phyloP scores from a whole-genome alignment of 331 rosid species.

The Telfairia occidentalis region DNA sequence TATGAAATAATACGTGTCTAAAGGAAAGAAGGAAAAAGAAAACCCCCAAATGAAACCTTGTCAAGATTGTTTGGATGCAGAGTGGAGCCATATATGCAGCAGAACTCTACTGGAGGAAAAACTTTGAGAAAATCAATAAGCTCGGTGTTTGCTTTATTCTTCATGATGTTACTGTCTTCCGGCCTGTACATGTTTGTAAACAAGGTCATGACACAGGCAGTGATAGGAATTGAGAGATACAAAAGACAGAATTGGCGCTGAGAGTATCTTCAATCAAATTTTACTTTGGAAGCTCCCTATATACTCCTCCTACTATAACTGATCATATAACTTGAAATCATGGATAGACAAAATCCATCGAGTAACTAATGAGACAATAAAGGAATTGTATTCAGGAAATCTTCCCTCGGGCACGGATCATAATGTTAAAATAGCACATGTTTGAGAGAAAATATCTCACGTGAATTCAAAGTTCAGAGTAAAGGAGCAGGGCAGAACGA shows the following conservation, averaged over 20 bases:
- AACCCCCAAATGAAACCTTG: slow-evolving; percentile 43
- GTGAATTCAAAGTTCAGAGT: not conserved
- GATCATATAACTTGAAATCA: not conserved
- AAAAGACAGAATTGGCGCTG: not conserved
- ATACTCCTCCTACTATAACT: not conserved
- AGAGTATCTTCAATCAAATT: not conserved
- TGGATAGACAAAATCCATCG: not conserved
- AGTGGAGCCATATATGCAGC: slow-evolving; percentile 82
- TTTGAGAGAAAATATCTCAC: not conserved
- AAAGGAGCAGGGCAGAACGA: not conserved
- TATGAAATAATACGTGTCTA: not conserved
- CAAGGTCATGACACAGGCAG: not conserved
- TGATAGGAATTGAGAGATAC: not conserved
- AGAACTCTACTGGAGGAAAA: slow-evolving; percentile 87
- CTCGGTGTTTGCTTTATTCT: slow-evolving; percentile 18
- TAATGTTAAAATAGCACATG: not conserved
- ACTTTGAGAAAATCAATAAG: slow-evolving; percentile 42
- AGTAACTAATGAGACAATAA: not conserved
- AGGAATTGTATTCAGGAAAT: not conserved
- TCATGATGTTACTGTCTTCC: slow-evolving; percentile 24
- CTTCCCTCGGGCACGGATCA: not conserved
- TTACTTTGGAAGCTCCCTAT: not conserved
- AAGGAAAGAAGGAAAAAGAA: not conserved
- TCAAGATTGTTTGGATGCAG: slow-evolving; percentile 65
- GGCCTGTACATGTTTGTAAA: not conserved